Percentiles rank a stretch among this genome's conserved stretches.
phyloP scores from a whole-genome alignment of 2,329 filamentous ascomycete genomes.

The Epichloe glyceriae region DNA sequence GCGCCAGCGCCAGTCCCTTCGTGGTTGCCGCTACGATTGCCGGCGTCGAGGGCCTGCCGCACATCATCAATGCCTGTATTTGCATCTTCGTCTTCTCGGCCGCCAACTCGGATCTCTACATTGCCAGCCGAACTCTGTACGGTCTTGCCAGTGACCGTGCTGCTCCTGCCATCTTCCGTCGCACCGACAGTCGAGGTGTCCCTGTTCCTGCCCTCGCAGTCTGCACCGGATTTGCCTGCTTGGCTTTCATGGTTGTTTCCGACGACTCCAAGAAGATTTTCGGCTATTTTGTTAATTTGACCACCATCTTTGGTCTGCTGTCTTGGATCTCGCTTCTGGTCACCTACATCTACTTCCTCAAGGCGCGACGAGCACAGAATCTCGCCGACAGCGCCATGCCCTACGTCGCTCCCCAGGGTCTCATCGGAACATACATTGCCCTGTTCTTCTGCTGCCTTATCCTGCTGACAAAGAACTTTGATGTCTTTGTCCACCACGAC shows the following conservation, averaged over 20 bases:
- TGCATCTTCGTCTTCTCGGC: conserved; percentile 65
- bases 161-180: conserved; percentile 58
- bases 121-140: conserved; percentile 59
- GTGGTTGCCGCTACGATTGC: conserved; percentile 59
- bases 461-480: conserved; percentile 71
- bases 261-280: conserved; percentile 45
- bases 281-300: conserved; percentile 53
- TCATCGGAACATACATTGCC: conserved; percentile 53
- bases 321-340: conserved; percentile 58
- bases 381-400: conserved; percentile 42
- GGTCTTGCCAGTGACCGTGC: conserved; percentile 59
- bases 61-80: conserved; percentile 63
- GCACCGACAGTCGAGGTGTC: conserved; percentile 58
- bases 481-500: conserved; percentile 48
- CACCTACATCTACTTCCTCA: conserved; percentile 54
- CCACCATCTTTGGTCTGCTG: conserved; percentile 52
- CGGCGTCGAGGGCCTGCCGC: conserved; percentile 47
- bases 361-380: conserved; percentile 47
- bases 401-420: conserved; percentile 60
- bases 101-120: conserved; percentile 68
- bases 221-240: conserved; percentile 47
- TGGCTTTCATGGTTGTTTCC: conserved; percentile 56
- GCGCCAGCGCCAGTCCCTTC: conserved; percentile 49
- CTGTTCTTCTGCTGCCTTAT: conserved; percentile 61
- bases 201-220: conserved; percentile 52